Percentiles rank a stretch among this genome's conserved stretches.
phyloP scores from a whole-genome alignment of 768 basidiomycete genomes.

The Leccinellum luteum region DNA sequence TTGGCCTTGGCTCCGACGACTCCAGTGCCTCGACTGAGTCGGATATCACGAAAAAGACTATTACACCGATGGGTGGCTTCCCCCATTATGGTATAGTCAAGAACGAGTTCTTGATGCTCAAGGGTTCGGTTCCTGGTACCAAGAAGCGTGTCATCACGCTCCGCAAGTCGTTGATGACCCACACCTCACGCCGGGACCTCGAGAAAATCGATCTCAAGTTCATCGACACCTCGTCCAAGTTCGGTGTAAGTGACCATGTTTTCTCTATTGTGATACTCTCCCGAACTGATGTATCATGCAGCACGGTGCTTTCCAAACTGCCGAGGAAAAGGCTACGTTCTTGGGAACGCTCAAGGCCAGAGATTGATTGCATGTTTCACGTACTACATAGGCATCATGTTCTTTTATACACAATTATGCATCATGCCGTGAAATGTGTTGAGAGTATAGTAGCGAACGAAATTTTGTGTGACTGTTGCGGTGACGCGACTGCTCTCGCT shows the following conservation, averaged over 20 bases:
- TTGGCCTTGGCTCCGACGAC: constrained; percentile 76
- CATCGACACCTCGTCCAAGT: constrained; percentile 98
- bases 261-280: not conserved
- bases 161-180: constrained; percentile 95
- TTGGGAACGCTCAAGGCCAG: constrained; percentile 86
- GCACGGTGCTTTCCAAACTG: constrained; percentile 97
- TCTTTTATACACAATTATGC: constrained; percentile 25
- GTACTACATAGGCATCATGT: constrained; percentile 41
- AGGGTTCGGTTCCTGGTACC: constrained; percentile 93
- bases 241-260: constrained; percentile 63
- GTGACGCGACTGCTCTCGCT: not conserved
- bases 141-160: constrained; percentile 98
- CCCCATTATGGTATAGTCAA: constrained; percentile 98
- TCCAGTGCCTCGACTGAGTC: constrained; percentile 90
- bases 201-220: constrained; percentile 99
- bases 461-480: not conserved
- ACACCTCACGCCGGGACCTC: constrained; percentile 92
- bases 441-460: not conserved
- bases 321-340: constrained; percentile 96
- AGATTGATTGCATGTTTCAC: constrained; percentile 50
- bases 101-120: constrained; percentile 97
- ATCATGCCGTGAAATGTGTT: constrained; percentile 38
- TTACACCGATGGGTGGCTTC: constrained; percentile 99
- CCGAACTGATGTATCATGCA: constrained; percentile 28
- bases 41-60: constrained; percentile 89